A percentile compares a stretch with the other conserved stretches of the same genome.
Conservation (phyloP, 2,329 filamentous ascomycete genomes). For the Cladobotryum mycophilum region DNA sequence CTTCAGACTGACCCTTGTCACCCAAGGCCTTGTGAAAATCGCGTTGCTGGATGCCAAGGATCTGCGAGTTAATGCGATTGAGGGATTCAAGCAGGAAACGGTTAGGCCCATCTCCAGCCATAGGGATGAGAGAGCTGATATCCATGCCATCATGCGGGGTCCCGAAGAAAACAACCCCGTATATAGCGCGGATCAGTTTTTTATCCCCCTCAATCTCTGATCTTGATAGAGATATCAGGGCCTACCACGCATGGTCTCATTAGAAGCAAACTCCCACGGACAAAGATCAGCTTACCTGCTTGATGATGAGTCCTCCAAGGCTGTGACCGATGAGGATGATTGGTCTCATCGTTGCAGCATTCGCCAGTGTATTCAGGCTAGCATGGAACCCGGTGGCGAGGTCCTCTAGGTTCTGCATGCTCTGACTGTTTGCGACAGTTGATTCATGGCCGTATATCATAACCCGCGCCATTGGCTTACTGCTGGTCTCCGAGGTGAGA, state of each 20-base stretch:
- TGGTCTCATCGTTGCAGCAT: background rate
- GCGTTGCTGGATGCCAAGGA: conserved; percentile 3
- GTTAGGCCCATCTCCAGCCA: conserved; percentile 12
- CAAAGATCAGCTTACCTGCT: conserved; percentile 5
- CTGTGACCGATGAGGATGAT: conserved; percentile 11
- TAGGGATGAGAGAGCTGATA: conserved; percentile 6
- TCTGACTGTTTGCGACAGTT: conserved; percentile 14
- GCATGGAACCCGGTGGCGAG: background rate
- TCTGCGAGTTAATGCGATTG: conserved; percentile 6
- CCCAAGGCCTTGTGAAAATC: conserved; percentile 12
- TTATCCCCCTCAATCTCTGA: conserved; percentile 2
- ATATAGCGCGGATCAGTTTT: conserved; percentile 3
- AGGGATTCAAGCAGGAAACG: conserved; percentile 9
- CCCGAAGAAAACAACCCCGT: conserved; percentile 13
- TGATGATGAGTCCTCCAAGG: conserved; percentile 9
- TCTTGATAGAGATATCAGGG: conserved; percentile 2
- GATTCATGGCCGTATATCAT: conserved; percentile 24
- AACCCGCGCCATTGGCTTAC: conserved; percentile 14
- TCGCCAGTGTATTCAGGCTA: background rate
- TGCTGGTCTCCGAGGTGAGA: conserved; percentile 5
- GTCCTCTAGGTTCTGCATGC: conserved; percentile 10
- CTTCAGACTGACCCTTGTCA: conserved; percentile 11
- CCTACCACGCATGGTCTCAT: background rate
- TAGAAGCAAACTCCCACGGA: background rate
- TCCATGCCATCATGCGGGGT: conserved; percentile 14